These are phyloP conservation scores for Fusarium subtropicale DNA, from an alignment of 2,329 filamentous ascomycete species.

Conservation along the genomic window DNA sequence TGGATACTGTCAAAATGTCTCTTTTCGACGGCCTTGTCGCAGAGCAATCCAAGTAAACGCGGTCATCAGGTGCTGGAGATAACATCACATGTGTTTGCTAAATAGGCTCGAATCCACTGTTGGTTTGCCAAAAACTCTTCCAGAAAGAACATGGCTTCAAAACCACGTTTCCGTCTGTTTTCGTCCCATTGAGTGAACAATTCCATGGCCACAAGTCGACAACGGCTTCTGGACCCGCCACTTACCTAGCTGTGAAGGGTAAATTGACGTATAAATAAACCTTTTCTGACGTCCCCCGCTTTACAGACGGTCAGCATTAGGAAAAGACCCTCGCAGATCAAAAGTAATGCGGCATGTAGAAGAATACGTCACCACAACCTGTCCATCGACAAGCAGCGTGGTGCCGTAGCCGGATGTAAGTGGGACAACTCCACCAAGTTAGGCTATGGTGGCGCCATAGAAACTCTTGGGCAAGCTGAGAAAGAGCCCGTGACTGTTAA, in stretches of 20 bases:
- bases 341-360: not conserved
- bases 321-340: not conserved
- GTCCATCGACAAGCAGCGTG: not conserved
- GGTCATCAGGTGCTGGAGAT: not conserved
- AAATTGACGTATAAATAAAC: not conserved
- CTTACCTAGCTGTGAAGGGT: not conserved
- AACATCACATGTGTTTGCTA: not conserved
- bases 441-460: not conserved
- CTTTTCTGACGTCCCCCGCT: not conserved
- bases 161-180: not conserved
- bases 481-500: no score
- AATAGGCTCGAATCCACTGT: not conserved
- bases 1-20: constrained; percentile 29
- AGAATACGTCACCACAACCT: constrained; percentile 7
- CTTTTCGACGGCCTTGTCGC: constrained; percentile 21
- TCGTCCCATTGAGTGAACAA: not conserved
- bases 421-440: not conserved
- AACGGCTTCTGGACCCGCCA: not conserved
- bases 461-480: not conserved
- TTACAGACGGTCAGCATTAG: not conserved
- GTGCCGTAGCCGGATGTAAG: not conserved
- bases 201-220: not conserved
- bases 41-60: not conserved
- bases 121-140: not conserved
- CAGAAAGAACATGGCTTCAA: not conserved